Evolutionary conservation across 176 grass and related monocot species (phyloP).

Genomic region (Bromus sterilis): DNA sequence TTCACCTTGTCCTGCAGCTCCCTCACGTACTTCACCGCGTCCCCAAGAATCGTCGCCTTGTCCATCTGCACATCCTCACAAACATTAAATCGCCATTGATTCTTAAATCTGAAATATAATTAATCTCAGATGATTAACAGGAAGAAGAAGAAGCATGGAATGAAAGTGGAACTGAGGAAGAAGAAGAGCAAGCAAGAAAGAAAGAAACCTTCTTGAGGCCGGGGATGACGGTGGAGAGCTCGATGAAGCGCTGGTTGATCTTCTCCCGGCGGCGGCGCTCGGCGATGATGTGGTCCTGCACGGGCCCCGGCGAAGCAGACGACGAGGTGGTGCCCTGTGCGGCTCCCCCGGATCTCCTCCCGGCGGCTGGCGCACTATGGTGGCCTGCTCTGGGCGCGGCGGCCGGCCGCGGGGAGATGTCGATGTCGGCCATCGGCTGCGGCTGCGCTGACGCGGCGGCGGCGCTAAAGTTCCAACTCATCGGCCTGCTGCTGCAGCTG

Average conservation of each 20-base stretch:
- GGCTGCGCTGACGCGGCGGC: slow-evolving; percentile 9
- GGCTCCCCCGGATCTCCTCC: neutral
- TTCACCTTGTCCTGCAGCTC: slow-evolving; percentile 66
- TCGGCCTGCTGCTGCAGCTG: neutral
- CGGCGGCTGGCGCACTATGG: neutral
- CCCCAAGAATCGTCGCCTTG: slow-evolving; percentile 77
- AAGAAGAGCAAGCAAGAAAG: neutral
- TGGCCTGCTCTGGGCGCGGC: neutral
- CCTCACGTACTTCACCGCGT: slow-evolving; percentile 66
- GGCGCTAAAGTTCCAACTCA: slow-evolving; percentile 55
- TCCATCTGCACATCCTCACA: slow-evolving; percentile 62
- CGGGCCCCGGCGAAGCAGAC: neutral
- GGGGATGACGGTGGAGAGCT: slow-evolving; percentile 78
- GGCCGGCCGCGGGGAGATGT: neutral
- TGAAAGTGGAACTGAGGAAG: neutral
- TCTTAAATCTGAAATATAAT: neutral
- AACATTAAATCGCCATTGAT: too few relatives aligned
- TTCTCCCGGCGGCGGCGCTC: slow-evolving; percentile 73
- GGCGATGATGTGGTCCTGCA: slow-evolving; percentile 73
- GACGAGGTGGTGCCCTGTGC: neutral
- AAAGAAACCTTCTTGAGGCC: slow-evolving; percentile 59
- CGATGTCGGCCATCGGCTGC: neutral
- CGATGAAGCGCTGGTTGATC: slow-evolving; percentile 70
- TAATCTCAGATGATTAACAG: neutral
- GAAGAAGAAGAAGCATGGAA: neutral